phyloP scores from a whole-genome alignment of 768 basidiomycete species.

The Sarcodon sp. region DNA sequence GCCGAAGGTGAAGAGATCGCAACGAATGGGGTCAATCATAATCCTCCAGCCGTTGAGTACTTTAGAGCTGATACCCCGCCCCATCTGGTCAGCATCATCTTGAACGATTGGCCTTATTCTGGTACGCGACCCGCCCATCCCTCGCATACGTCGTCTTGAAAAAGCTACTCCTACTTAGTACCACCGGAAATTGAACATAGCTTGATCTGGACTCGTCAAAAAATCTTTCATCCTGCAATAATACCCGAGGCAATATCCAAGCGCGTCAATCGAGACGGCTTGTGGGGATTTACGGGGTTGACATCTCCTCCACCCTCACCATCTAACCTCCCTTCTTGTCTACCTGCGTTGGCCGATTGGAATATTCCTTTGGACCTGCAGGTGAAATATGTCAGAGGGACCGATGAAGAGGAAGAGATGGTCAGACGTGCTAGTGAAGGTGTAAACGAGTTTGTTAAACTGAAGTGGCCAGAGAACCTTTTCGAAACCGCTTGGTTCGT shows the following conservation, averaged over 20 bases:
- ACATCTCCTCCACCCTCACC: conserved; percentile 42
- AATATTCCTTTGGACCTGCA: conserved; percentile 50
- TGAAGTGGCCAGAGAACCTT: conserved; percentile 52
- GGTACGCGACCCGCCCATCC: conserved; percentile 23
- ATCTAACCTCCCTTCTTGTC: conserved; percentile 38
- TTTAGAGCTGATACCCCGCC: conserved; percentile 53
- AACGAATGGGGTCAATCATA: background rate
- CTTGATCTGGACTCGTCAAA: conserved; percentile 67
- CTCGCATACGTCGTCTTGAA: background rate
- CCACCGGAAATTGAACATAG: conserved; percentile 64
- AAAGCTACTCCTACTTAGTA: conserved; percentile 22
- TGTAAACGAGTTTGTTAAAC: conserved; percentile 49
- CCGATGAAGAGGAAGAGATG: conserved; percentile 36
- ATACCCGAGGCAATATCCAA: conserved; percentile 33
- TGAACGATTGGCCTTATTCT: conserved; percentile 86
- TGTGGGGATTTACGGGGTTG: conserved; percentile 72
- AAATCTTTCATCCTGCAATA: conserved; percentile 45
- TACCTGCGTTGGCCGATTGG: conserved; percentile 62
- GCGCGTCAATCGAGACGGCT: conserved; percentile 60
- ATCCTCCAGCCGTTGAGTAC: conserved; percentile 31
- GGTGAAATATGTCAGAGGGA: conserved; percentile 36
- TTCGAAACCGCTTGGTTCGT: conserved; percentile 94
- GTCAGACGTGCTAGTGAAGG: conserved; percentile 40
- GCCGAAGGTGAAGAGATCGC: conserved; percentile 33
- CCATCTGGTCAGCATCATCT: conserved; percentile 54